These are phyloP conservation scores for Thalassiosira hispida DNA, from an alignment of 352 stramenopile genomes.

Conservation along the genomic window DNA sequence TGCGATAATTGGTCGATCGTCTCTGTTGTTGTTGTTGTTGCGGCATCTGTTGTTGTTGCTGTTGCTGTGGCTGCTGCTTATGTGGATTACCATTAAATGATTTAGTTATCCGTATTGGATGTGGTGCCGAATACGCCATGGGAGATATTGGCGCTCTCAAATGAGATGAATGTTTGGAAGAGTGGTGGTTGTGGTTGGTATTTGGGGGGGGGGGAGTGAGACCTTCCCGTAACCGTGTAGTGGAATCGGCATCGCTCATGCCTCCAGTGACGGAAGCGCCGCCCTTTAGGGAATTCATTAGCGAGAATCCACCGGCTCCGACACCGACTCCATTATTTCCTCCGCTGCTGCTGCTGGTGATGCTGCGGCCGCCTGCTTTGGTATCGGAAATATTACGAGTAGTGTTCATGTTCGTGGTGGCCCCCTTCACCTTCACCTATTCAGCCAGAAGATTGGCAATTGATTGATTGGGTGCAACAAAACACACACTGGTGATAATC, in stretches of 20 bases:
- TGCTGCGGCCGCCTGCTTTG: too few relatives aligned
- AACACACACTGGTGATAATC: too few relatives aligned
- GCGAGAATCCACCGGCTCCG: slow-evolving; percentile 25
- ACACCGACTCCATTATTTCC: slow-evolving; percentile 16
- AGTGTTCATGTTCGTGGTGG: too few relatives aligned
- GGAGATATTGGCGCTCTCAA: not conserved
- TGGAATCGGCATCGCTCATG: not conserved
- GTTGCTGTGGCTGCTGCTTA: slow-evolving; percentile 2
- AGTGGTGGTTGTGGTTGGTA: slow-evolving; percentile 5
- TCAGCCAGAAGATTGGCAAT: too few relatives aligned
- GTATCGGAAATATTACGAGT: too few relatives aligned
- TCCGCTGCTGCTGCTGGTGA: slow-evolving; percentile 4
- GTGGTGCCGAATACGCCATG: not conserved
- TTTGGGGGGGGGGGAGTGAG: not conserved
- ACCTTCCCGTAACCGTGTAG: slow-evolving; percentile 14
- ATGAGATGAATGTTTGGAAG: not conserved
- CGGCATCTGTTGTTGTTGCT: slow-evolving; percentile 12
- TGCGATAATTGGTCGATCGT: slow-evolving; percentile 42
- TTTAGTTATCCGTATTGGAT: not conserved
- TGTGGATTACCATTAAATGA: slow-evolving; percentile 10
- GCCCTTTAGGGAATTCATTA: slow-evolving; percentile 36
- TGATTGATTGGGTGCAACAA: too few relatives aligned
- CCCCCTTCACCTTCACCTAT: too few relatives aligned
- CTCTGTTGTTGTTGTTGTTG: slow-evolving; percentile 27
- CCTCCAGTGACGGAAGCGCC: not conserved